These are phyloP conservation scores for Coemansia sp. DNA, from an alignment of 192 early-diverging fungal species.

Conservation along the genomic window DNA sequence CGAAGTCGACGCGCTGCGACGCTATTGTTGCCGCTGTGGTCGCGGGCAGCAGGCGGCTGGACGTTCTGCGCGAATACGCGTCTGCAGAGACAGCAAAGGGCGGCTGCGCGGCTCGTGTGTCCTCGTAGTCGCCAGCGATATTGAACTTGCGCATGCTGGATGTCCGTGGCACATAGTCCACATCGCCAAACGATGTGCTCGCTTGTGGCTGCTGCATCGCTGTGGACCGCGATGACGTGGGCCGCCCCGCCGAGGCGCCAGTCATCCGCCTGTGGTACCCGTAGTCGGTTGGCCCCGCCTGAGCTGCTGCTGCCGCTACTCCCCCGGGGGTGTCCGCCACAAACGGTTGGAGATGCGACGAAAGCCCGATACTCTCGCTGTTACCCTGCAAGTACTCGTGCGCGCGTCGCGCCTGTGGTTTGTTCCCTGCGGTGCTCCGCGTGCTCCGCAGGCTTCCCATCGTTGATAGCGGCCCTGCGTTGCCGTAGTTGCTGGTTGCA, in stretches of 20 bases:
- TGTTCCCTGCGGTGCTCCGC: conserved; percentile 20
- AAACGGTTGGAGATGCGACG: conserved; percentile 39
- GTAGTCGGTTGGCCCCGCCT: conserved; percentile 11
- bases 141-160: conserved; percentile 20
- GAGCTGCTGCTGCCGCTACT: neutral
- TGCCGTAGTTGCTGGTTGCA: conserved; percentile 8
- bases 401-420: neutral
- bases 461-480: conserved; percentile 11
- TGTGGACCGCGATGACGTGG: conserved; percentile 3
- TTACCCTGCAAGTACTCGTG: neutral
- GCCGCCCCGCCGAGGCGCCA: neutral
- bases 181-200: conserved; percentile 11
- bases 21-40: neutral
- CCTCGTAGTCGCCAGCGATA: conserved; percentile 17
- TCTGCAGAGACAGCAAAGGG: neutral
- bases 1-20: conserved; percentile 49
- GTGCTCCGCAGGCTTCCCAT: conserved; percentile 52
- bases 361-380: conserved; percentile 1
- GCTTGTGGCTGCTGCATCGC: neutral
- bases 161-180: conserved; percentile 13
- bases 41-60: conserved; percentile 10
- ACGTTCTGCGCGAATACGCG: conserved; percentile 2
- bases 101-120: conserved; percentile 12
- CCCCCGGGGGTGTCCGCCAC: conserved; percentile 18
- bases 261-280: conserved; percentile 7